These are phyloP conservation scores for Aureobasidium sp. DNA, from an alignment of 2,329 filamentous ascomycete genomes.

Conservation along the genomic window DNA sequence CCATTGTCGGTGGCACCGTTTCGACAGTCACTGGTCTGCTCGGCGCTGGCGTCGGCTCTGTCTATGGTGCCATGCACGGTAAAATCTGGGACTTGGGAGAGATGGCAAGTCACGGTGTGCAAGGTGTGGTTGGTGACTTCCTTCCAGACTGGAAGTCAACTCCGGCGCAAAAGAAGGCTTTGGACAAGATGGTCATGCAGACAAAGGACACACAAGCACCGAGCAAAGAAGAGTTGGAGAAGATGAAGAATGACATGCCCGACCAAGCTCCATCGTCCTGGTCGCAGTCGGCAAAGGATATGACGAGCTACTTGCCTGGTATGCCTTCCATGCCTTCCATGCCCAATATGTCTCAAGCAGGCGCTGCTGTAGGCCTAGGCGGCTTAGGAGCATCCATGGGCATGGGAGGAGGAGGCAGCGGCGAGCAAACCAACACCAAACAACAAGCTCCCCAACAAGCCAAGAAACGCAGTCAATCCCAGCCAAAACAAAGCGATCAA, in stretches of 20 bases:
- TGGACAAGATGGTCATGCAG: constrained; percentile 31
- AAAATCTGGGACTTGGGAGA: constrained; percentile 29
- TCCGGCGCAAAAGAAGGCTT: constrained; percentile 25
- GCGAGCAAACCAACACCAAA: neutral
- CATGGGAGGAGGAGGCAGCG: constrained; percentile 16
- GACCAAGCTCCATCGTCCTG: constrained; percentile 26
- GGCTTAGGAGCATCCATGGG: constrained; percentile 23
- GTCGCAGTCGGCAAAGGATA: constrained; percentile 26
- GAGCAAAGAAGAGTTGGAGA: constrained; percentile 24
- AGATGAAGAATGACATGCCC: constrained; percentile 26
- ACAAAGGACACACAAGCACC: constrained; percentile 26
- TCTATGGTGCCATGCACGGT: constrained; percentile 27
- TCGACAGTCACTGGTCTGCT: constrained; percentile 27
- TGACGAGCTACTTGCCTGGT: constrained; percentile 25
- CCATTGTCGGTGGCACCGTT: constrained; percentile 26
- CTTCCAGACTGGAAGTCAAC: constrained; percentile 26
- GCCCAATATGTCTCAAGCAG: constrained; percentile 19
- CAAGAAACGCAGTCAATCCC: constrained; percentile 8
- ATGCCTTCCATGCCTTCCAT: constrained; percentile 14
- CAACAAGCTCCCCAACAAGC: constrained; percentile 10
- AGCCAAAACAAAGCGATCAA: constrained; percentile 12
- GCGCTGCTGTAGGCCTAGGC: constrained; percentile 20
- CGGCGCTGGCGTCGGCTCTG: constrained; percentile 27
- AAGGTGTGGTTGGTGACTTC: constrained; percentile 26
- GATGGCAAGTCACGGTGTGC: constrained; percentile 28